Conservation (phyloP, 1,284 basidiomycete genomes). For the Hypsizygus ulmarius region DNA sequence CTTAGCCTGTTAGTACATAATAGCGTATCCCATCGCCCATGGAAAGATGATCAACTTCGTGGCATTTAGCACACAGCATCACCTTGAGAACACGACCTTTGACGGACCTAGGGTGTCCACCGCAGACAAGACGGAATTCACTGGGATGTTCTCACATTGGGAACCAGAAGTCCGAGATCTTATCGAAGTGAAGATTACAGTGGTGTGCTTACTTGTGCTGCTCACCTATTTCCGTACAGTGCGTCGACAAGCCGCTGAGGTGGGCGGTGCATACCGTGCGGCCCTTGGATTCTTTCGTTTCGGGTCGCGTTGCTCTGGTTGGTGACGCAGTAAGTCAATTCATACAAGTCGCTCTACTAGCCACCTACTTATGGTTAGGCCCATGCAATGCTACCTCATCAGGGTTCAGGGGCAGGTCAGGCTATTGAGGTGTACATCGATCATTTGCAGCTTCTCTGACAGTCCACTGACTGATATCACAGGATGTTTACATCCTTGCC, state of each 20-base stretch:
- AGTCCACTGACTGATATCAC: slow-evolving; percentile 2
- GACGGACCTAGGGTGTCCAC: slow-evolving; percentile 42
- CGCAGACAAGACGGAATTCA: slow-evolving; percentile 35
- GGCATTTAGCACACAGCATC: slow-evolving; percentile 41
- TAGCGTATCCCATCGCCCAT: slow-evolving; percentile 47
- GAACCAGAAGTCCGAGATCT: slow-evolving; percentile 46
- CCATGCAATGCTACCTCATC: slow-evolving; percentile 50
- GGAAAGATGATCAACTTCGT: slow-evolving; percentile 48
- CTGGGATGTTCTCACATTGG: slow-evolving; percentile 39
- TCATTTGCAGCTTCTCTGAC: background rate
- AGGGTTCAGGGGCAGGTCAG: slow-evolving; percentile 53
- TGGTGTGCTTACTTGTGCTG: slow-evolving; percentile 3
- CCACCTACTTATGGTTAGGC: slow-evolving; percentile 32
- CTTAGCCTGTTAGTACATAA: slow-evolving; percentile 36
- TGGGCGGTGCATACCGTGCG: slow-evolving; percentile 45
- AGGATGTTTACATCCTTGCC: slow-evolving; percentile 55
- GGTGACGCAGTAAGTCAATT: slow-evolving; percentile 42
- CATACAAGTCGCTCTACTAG: background rate
- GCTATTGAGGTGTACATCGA: slow-evolving; percentile 45
- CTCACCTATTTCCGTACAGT: slow-evolving; percentile 27
- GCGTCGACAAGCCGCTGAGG: slow-evolving; percentile 38
- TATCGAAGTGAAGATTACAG: slow-evolving; percentile 36
- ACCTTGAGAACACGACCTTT: slow-evolving; percentile 39
- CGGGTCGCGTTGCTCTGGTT: slow-evolving; percentile 37
- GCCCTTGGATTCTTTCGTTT: slow-evolving; percentile 37